phyloP scores from a whole-genome alignment of 1,284 basidiomycete genomes.

The Pseudozyma hubeiensis region DNA sequence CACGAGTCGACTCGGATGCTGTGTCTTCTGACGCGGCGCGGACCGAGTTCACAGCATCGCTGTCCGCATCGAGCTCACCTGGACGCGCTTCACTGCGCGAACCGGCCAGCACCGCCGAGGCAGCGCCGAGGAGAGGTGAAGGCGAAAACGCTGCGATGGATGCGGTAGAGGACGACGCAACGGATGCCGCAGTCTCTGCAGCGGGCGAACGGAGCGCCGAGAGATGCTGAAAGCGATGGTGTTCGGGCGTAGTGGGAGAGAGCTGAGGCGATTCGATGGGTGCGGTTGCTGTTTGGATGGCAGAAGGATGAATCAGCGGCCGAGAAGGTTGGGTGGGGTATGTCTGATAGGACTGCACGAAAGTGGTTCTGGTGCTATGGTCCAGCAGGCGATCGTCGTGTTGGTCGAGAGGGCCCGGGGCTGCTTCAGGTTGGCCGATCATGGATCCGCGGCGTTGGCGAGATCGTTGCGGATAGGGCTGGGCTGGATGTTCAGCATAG shows the following conservation, averaged over 20 bases:
- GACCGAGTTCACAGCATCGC: constrained; percentile 5
- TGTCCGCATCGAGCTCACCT: constrained; percentile 1
- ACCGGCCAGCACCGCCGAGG: background rate
- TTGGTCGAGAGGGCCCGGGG: background rate
- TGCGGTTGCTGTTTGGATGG: background rate
- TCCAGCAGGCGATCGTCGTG: constrained; percentile 29
- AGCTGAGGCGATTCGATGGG: constrained; percentile 24
- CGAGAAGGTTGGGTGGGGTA: constrained; percentile 21
- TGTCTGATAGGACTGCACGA: constrained; percentile 26
- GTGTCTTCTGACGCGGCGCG: constrained; percentile 27
- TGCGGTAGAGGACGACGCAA: constrained; percentile 18
- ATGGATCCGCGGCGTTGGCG: constrained; percentile 21
- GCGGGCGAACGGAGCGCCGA: constrained; percentile 15
- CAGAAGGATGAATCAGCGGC: background rate
- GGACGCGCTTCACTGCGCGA: constrained; percentile 7
- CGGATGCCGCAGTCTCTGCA: constrained; percentile 21
- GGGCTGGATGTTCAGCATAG: constrained; percentile 22
- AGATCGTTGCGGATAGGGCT: constrained; percentile 5
- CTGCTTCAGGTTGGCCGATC: constrained; percentile 11
- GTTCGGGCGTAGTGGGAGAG: constrained; percentile 26
- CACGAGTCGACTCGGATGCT: constrained; percentile 27
- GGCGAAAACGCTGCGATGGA: constrained; percentile 21
- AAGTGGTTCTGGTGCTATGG: constrained; percentile 10
- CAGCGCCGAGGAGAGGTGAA: constrained; percentile 19
- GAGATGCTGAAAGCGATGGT: constrained; percentile 6